A percentile compares a stretch with the other conserved stretches of the same genome.
phyloP scores from a whole-genome alignment of 495 filamentous ascomycete genomes.

The Aspergillus steynii region DNA sequence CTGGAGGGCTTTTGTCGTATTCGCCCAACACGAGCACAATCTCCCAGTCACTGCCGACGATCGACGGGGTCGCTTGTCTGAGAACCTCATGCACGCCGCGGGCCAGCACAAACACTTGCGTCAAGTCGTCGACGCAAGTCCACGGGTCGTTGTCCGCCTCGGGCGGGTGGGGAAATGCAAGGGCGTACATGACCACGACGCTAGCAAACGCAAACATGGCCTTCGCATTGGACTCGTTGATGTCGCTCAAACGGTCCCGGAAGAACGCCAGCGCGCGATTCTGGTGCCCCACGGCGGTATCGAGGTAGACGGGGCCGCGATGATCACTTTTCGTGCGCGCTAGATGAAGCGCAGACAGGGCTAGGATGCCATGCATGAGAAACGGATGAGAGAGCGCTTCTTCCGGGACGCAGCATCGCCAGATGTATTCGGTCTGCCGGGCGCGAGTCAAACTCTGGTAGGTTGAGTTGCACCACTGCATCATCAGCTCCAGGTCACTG shows the following conservation, averaged over 20 bases:
- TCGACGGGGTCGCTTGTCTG: slow-evolving; percentile 25
- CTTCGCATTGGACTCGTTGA: slow-evolving; percentile 45
- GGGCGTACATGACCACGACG: slow-evolving; percentile 51
- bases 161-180: slow-evolving; percentile 45
- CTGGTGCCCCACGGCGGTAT: slow-evolving; percentile 48
- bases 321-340: slow-evolving; percentile 31
- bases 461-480: slow-evolving; percentile 46
- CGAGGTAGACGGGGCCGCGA: slow-evolving; percentile 30
- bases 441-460: slow-evolving; percentile 32
- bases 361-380: slow-evolving; percentile 54
- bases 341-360: slow-evolving; percentile 50
- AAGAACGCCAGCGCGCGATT: slow-evolving; percentile 48
- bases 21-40: slow-evolving; percentile 34
- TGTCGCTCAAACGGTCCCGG: slow-evolving; percentile 39
- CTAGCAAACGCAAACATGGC: slow-evolving; percentile 54
- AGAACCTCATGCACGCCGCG: slow-evolving; percentile 50
- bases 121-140: slow-evolving; percentile 40
- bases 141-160: slow-evolving; percentile 37
- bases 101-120: slow-evolving; percentile 44
- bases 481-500: slow-evolving; percentile 43
- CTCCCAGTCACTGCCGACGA: slow-evolving; percentile 30
- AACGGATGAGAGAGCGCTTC: slow-evolving; percentile 49
- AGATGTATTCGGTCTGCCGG: slow-evolving; percentile 38
- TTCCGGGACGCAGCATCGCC: slow-evolving; percentile 44
- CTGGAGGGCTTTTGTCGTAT: slow-evolving; percentile 18